A percentile compares a stretch with the other conserved stretches of the same genome.
These are phyloP conservation scores for Bruguiera sexangula DNA, from an alignment of 345 rosid species.

Conservation along the genomic window DNA sequence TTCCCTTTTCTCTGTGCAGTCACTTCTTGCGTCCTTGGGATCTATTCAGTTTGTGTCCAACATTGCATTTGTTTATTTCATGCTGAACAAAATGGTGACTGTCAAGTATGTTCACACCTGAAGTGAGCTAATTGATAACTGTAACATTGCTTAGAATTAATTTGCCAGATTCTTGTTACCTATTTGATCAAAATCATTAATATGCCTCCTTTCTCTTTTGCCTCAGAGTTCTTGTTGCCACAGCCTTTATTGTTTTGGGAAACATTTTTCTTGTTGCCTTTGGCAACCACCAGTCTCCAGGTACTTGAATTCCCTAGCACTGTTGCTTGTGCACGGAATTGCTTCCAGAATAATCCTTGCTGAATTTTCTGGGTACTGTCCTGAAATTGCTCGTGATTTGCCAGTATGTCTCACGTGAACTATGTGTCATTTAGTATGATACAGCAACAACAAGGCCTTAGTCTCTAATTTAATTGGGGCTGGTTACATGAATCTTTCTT, in stretches of 20 bases:
- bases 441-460: too few species aligned
- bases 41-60: slow-evolving; percentile 93
- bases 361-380: too few species aligned
- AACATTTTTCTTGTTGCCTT: slow-evolving; percentile 90
- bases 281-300: slow-evolving; percentile 98
- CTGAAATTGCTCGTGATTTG: too few species aligned
- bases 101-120: slow-evolving; percentile 70
- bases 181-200: slow-evolving; percentile 6
- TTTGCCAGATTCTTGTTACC: slow-evolving; percentile 3
- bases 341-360: too few species aligned
- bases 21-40: slow-evolving; percentile 97
- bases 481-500: too few species aligned
- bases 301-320: slow-evolving; percentile 35
- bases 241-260: slow-evolving; percentile 92
- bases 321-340: too few species aligned
- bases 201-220: slow-evolving; percentile 16
- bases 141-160: neutral
- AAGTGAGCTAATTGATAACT: slow-evolving; percentile 22
- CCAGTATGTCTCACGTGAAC: too few species aligned
- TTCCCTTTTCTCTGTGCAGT: slow-evolving; percentile 48
- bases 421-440: too few species aligned
- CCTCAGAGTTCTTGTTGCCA: slow-evolving; percentile 79
- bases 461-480: too few species aligned
- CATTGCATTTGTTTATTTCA: slow-evolving; percentile 90
- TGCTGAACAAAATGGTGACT: slow-evolving; percentile 78